Evolutionary conservation across 2,329 filamentous ascomycete species (phyloP), one percentile per base, ranked within the genome.

Genomic region (Monosporascus sp.): DNA sequence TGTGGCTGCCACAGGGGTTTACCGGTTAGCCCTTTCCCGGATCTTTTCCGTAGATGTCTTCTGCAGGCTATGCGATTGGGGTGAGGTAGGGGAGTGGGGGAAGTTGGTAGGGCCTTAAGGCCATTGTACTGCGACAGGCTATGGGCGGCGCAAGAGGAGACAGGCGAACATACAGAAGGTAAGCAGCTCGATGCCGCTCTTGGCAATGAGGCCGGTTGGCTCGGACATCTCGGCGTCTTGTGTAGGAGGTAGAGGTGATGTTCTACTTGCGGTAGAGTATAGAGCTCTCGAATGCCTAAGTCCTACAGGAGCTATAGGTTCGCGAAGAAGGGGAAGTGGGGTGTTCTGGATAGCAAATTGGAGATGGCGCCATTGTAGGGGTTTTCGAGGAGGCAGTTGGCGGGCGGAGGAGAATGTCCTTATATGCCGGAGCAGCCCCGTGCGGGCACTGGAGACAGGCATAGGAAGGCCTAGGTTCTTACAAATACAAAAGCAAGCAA

Each of bases 121-220:
- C 4, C 8, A 31, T 9, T 11, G 24, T 8, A 16, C 31, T 34
- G 31, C 3, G 4, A 34, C 31, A 34, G 19, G 19, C 40, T 9
- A 19, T 20, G 19, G 5, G 40, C 5, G 22, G 40, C 2, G 11
- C 22, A 14, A 24, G 19, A 43, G 22, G 40, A 43, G 22, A 14
- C 40, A 11, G 38, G 38, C 26, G 19, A 31, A 58, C 64, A 51
- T 64, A 72, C 75, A 73, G 57, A 74, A 80, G 0, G 83, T 87
- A 34, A 87, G 71, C 55, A 86, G 77, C 72, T 87, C 84, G 56
- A 87, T 83, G 69, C 84, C 84, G 50, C 79, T 81, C 59, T 76
- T 81, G 61, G 82, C 83, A 59, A 83, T 80, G 55, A 85, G 73
- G 53, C 83, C 82, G 6, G 76, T 82, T 19, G 81, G 78, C 54